Evolutionary conservation across 2,329 filamentous ascomycete species (phyloP), one percentile per base, ranked within the genome.

Genomic region (Pseudonectria buxi): DNA sequence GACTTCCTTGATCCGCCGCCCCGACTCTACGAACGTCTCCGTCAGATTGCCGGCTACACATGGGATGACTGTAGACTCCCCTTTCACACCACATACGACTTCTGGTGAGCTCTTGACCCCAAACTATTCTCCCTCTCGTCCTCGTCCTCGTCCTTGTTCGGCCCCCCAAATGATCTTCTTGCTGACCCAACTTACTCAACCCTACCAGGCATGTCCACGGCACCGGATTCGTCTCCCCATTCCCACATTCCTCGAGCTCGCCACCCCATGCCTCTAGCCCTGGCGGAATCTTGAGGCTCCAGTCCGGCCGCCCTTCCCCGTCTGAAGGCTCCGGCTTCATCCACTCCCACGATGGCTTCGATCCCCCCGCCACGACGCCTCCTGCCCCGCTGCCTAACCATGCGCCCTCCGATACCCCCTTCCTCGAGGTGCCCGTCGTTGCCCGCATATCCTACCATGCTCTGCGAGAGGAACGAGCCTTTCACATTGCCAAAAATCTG

Each of bases 401-500:
- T 50, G 28, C 46, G 45, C 51, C 54, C 37, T 35, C 48, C 60
- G 71, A 80, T 52, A 62, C 70, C 43, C 67, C 69, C 28, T 74
- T 72, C 41, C 52, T 76, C 29, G 81, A 78, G 61, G 72, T 78
- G 42, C 72, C 74, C 7, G 81, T 95, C 6, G 69, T 95, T 18
- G 90, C 88, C 28, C 80, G 87, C 14, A 72, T 95, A 29, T 95
- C 89, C 1, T 81, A 77, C 43, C 86, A 95, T 61, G 74, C 82
- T 12, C 68, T 95, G 34, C 79, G 89, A 7, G 78, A 95, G 49
- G 89, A 96, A 65, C 74, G 89, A 43, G 83, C 90, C 38, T 95
- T 84, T 54, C 85, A 94, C 50, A 84, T 92, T 47, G 78, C 81
- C 54, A 86, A 83, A 60, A 77, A 71, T 40, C 69, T 95, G 32